Evolutionary conservation across 2,329 filamentous ascomycete species (phyloP).

Genomic region (Arthrobotrys iridis): DNA sequence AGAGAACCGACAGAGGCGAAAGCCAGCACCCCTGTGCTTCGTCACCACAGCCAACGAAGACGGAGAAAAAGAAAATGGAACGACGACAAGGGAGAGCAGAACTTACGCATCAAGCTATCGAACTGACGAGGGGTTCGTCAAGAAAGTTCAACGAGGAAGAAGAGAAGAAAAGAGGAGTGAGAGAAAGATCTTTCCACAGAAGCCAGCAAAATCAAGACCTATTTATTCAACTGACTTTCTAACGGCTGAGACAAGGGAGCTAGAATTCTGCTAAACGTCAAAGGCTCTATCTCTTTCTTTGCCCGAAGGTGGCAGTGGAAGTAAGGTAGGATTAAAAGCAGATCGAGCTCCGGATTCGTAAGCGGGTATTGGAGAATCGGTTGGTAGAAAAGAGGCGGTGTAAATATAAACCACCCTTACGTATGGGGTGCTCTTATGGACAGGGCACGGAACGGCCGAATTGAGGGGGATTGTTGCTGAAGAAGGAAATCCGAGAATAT

Average conservation of each 20-base stretch:
- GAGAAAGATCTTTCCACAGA: slow-evolving; percentile 15
- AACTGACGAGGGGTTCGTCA: slow-evolving; percentile 55
- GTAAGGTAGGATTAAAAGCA: slow-evolving; percentile 5
- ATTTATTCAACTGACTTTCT: slow-evolving; percentile 30
- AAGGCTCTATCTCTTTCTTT: background rate
- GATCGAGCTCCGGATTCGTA: slow-evolving; percentile 27
- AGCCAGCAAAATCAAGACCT: background rate
- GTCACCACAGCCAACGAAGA: background rate
- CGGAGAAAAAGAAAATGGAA: no score
- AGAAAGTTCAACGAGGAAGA: slow-evolving; percentile 30
- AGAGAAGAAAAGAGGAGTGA: slow-evolving; percentile 15
- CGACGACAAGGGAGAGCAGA: background rate
- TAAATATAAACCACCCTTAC: slow-evolving; percentile 9
- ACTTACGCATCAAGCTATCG: slow-evolving; percentile 54
- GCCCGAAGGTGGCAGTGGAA: slow-evolving; percentile 12
- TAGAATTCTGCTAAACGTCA: slow-evolving; percentile 2
- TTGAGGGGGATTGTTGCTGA: background rate
- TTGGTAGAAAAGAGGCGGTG: slow-evolving; percentile 23
- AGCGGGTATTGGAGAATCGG: slow-evolving; percentile 18
- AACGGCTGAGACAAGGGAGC: slow-evolving; percentile 13
- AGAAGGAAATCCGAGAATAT: slow-evolving; percentile 20
- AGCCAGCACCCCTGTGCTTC: background rate
- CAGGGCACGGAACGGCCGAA: slow-evolving; percentile 26
- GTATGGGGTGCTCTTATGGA: slow-evolving; percentile 4
- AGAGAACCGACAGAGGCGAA: slow-evolving; percentile 28